Evolutionary conservation across 495 filamentous ascomycete genomes (phyloP).

Genomic region (Achaetomiella virescens): DNA sequence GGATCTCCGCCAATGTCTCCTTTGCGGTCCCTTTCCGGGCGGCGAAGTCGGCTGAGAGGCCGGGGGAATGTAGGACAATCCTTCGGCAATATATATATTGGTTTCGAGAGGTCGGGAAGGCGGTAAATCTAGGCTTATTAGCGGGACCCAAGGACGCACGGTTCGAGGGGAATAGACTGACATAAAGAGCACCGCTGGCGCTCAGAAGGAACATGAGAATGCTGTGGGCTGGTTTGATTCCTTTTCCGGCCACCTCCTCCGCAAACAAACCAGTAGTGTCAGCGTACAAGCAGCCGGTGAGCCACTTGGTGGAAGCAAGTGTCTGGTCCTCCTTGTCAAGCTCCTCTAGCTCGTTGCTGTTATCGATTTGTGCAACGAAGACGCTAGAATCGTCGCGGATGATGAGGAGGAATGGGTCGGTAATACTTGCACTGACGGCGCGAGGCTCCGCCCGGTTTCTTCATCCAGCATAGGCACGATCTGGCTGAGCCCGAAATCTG

Average conservation of each 20-base stretch:
- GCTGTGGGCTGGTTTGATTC: conserved; percentile 37
- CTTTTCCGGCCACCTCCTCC: conserved; percentile 36
- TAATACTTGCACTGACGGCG: conserved; percentile 74
- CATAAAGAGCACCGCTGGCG: conserved; percentile 63
- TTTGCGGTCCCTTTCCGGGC: conserved; percentile 62
- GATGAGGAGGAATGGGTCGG: conserved; percentile 82
- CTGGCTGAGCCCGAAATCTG: conserved; percentile 78
- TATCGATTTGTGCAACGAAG: conserved; percentile 67
- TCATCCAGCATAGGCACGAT: conserved; percentile 89
- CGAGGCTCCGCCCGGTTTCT: conserved; percentile 69
- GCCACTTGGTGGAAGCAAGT: conserved; percentile 59
- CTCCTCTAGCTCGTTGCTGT: conserved; percentile 79
- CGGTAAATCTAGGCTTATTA: conserved; percentile 49
- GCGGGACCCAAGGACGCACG: background rate
- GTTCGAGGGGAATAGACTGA: conserved; percentile 35
- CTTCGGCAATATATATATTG: conserved; percentile 63
- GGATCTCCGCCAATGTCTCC: conserved; percentile 66
- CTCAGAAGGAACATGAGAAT: conserved; percentile 71
- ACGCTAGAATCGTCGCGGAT: conserved; percentile 74
- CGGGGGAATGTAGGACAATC: conserved; percentile 72
- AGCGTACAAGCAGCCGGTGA: conserved; percentile 71
- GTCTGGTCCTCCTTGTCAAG: conserved; percentile 52
- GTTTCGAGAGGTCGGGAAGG: conserved; percentile 54
- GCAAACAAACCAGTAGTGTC: conserved; percentile 56
- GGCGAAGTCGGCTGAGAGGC: conserved; percentile 62